phyloP scores from a whole-genome alignment of 2,329 filamentous ascomycete species.

The Ophiostoma ips region DNA sequence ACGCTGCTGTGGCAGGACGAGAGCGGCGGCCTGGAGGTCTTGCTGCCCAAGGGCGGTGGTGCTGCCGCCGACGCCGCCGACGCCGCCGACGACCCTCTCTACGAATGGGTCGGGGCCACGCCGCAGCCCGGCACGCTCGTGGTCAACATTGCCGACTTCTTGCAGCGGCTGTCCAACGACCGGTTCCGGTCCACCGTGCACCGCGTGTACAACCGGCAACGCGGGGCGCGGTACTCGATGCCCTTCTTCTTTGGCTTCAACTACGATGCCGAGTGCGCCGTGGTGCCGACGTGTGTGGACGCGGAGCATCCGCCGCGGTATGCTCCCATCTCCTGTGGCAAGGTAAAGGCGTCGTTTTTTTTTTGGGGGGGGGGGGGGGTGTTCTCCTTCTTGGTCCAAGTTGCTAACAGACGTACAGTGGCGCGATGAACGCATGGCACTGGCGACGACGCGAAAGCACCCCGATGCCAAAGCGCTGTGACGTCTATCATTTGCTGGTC shows the following conservation, averaged over 20 bases:
- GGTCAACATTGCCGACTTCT: constrained; percentile 15
- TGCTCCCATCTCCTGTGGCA: constrained; percentile 29
- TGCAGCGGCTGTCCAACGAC: constrained; percentile 14
- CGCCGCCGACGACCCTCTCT: not conserved
- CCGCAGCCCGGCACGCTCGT: constrained; percentile 12
- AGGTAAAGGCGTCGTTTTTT: too few relatives aligned
- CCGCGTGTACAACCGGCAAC: constrained; percentile 12
- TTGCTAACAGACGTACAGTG: constrained; percentile 9
- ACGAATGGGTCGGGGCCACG: constrained; percentile 10
- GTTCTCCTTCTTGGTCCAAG: too few relatives aligned
- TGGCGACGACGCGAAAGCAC: constrained; percentile 9
- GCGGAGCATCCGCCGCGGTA: constrained; percentile 27
- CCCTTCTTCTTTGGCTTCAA: constrained; percentile 26
- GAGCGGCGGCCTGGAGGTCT: constrained; percentile 12
- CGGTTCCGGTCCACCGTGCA: constrained; percentile 14
- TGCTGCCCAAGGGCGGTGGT: constrained; percentile 3
- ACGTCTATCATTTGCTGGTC: too few relatives aligned
- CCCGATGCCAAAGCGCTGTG: too few relatives aligned
- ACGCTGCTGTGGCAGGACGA: constrained; percentile 13
- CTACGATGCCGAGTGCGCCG: constrained; percentile 28
- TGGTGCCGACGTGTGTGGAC: constrained; percentile 27
- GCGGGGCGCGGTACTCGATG: constrained; percentile 11
- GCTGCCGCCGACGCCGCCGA: not conserved
- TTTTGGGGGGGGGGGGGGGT: too few relatives aligned
- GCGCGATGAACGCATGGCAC: constrained; percentile 12